Percentiles rank a stretch among this genome's conserved stretches.
Evolutionary conservation across 139 green algal species (phyloP).

Genomic region (Asterochloris sp.): DNA sequence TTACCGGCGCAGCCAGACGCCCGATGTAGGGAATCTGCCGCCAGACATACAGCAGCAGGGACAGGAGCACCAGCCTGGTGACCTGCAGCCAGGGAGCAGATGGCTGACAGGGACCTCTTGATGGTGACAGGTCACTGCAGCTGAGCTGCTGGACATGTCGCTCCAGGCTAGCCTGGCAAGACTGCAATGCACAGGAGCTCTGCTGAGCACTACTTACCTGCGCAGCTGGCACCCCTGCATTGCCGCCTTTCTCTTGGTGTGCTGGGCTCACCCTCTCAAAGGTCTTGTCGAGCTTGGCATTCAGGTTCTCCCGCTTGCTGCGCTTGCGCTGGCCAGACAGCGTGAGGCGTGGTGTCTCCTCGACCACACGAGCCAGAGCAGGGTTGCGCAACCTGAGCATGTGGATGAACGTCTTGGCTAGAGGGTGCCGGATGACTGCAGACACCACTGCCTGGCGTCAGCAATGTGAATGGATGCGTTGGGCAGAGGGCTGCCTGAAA

Average conservation of each 20-base stretch:
- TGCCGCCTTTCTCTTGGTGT: background rate
- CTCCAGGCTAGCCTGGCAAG: too few relatives aligned
- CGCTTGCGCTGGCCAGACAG: background rate
- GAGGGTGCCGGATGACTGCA: slow-evolving; percentile 18
- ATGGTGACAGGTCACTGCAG: too few relatives aligned
- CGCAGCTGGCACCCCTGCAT: too few relatives aligned
- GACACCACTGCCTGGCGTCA: background rate
- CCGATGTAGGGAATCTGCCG: slow-evolving; percentile 4
- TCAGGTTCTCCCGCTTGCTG: background rate
- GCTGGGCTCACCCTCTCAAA: slow-evolving; percentile 6
- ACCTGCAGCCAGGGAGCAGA: background rate
- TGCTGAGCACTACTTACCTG: too few relatives aligned
- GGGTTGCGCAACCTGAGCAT: slow-evolving; percentile 19
- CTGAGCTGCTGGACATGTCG: too few relatives aligned
- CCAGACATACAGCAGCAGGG: slow-evolving; percentile 10
- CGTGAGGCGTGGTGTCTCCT: slow-evolving; percentile 1
- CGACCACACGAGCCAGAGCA: background rate
- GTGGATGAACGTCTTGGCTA: slow-evolving; percentile 22
- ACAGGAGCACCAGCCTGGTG: slow-evolving; percentile 4
- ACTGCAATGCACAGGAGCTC: too few relatives aligned
- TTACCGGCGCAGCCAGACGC: slow-evolving; percentile 7
- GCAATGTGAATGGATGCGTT: background rate
- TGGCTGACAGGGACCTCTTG: too few relatives aligned
- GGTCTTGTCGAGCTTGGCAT: slow-evolving; percentile 10
- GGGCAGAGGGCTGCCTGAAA: background rate